phyloP scores from a whole-genome alignment of 352 stramenopile species.

The Phytophthora lateralis region DNA sequence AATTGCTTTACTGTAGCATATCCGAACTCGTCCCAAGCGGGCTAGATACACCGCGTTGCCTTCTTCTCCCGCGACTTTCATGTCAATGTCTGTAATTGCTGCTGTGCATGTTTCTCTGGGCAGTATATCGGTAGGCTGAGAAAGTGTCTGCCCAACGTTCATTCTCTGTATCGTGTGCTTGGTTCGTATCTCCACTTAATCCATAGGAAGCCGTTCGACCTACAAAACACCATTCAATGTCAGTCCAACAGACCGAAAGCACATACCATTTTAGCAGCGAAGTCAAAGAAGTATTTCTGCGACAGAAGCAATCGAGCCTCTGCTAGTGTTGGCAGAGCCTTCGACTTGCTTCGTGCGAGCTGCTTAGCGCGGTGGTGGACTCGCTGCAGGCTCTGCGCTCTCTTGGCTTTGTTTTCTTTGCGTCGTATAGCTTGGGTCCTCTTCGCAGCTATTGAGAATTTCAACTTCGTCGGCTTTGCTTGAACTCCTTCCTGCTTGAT shows the following conservation, averaged over 20 bases:
- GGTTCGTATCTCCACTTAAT: neutral
- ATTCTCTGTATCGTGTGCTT: slow-evolving; percentile 2
- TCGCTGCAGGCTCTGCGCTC: neutral
- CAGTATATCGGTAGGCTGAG: no score
- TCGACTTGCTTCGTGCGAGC: neutral
- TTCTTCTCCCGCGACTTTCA: no score
- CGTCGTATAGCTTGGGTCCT: neutral
- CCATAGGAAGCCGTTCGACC: slow-evolving; percentile 1
- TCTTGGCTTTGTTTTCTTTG: slow-evolving; percentile 6
- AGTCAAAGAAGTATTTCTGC: neutral
- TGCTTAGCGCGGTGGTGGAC: slow-evolving; percentile 9
- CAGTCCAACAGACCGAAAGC: no score
- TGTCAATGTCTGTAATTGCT: no score
- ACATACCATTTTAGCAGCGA: slow-evolving; percentile 10
- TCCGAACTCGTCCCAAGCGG: no score
- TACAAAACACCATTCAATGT: neutral
- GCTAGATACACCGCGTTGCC: no score
- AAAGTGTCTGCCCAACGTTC: neutral
- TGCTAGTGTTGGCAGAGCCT: no score
- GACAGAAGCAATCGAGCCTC: neutral
- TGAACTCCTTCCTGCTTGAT: neutral
- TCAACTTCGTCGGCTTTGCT: neutral
- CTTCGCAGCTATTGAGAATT: neutral
- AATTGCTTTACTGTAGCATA: no score
- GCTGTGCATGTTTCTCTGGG: no score